Evolutionary conservation across 805 yeast species (phyloP).

Genomic region (Komagataella phaffii): DNA sequence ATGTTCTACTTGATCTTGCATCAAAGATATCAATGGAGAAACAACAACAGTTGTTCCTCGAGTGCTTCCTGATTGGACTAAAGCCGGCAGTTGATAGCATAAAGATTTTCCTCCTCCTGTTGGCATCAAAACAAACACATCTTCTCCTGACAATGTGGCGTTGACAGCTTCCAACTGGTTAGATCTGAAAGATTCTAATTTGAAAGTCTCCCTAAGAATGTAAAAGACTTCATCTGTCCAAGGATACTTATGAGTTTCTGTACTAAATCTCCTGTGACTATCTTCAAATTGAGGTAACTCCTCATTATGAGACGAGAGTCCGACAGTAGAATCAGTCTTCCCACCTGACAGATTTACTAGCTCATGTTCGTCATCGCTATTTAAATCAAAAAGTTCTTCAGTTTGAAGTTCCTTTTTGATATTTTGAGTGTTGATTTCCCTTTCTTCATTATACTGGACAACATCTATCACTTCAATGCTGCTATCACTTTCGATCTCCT

Average conservation of each 20-base stretch:
- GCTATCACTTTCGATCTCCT: not conserved
- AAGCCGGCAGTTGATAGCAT: constrained; percentile 91
- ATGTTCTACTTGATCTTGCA: constrained; percentile 95
- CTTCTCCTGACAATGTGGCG: constrained; percentile 63
- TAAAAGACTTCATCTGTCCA: constrained; percentile 63
- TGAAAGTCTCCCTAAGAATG: constrained; percentile 46
- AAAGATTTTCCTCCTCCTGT: constrained; percentile 98
- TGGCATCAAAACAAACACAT: constrained; percentile 93
- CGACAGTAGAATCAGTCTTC: not conserved
- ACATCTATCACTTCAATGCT: not conserved
- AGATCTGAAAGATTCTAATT: constrained; percentile 53
- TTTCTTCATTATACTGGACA: not conserved
- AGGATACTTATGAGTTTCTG: constrained; percentile 12
- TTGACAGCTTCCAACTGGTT: constrained; percentile 83
- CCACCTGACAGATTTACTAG: not conserved
- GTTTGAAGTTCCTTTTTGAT: not conserved
- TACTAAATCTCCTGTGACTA: not conserved
- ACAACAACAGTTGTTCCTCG: constrained; percentile 82
- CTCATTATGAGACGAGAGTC: not conserved
- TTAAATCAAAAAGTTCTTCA: not conserved
- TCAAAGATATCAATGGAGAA: constrained; percentile 87
- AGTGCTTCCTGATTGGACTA: constrained; percentile 62
- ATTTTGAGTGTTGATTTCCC: not conserved
- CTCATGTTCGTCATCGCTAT: not conserved
- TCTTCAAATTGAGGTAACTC: not conserved